Conservation (phyloP, 148 eudicot species). For the Heliosperma pusillum region DNA sequence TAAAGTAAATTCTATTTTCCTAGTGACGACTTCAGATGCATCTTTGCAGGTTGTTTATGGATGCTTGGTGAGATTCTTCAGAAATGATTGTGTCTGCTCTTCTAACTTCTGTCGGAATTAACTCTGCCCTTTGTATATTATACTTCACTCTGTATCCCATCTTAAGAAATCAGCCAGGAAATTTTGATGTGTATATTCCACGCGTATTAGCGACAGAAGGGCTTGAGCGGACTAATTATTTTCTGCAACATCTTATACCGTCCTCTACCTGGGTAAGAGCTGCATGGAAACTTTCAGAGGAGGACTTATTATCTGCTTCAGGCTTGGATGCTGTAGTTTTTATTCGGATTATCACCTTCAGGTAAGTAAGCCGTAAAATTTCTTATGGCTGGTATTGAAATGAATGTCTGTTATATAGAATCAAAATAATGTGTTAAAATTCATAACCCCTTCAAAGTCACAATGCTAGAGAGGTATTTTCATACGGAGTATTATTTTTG, state of each 20-base stretch:
- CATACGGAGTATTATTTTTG: no score
- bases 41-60: slow-evolving; percentile 19
- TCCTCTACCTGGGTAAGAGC: slow-evolving; percentile 55
- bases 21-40: not conserved
- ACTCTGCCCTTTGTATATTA: slow-evolving; percentile 56
- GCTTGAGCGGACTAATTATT: slow-evolving; percentile 15
- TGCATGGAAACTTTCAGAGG: slow-evolving; percentile 67
- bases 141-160: slow-evolving; percentile 57
- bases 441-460: not conserved
- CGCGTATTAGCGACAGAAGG: slow-evolving; percentile 44
- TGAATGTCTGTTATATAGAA: not conserved
- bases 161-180: slow-evolving; percentile 62
- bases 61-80: slow-evolving; percentile 18
- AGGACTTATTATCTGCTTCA: slow-evolving; percentile 54
- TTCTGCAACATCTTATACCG: slow-evolving; percentile 47
- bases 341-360: slow-evolving; percentile 58
- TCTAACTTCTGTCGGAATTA: slow-evolving; percentile 71
- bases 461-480: not conserved
- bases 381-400: not conserved
- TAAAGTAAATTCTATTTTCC: not conserved
- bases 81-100: slow-evolving; percentile 76
- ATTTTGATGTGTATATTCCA: slow-evolving; percentile 51
- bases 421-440: not conserved
- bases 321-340: slow-evolving; percentile 86
- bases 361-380: slow-evolving; percentile 34